Base-by-base conservation (phyloP, 2,329 filamentous ascomycete genomes). In the Myotisia sp. region DNA sequence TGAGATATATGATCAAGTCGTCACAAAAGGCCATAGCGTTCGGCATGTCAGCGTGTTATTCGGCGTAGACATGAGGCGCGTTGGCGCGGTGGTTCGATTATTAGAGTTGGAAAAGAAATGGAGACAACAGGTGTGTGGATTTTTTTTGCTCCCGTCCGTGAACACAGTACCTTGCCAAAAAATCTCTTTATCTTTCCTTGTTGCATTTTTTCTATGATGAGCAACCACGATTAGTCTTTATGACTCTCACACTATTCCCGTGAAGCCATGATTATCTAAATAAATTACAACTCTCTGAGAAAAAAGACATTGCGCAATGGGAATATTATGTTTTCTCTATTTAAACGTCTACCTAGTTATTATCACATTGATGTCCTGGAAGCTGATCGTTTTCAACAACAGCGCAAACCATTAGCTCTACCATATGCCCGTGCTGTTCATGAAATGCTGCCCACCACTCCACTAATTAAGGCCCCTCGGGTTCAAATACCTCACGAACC, bases 191-290 rank as follows among this genome's bases (percentile, higher is more conserved):
- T 7, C 19, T 9, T 23, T 14, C 28, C 5, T 26, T n/a, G 31
- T 24, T 10, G 16, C 21, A 19, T 36, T 30, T 19, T 37, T 36
- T 48, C 41, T 40, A 65, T 79, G 76, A 80, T 80, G 76, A 82
- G 70, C 74, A 76, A 75, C 72, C 79, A 74, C 87, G 87, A 94
- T 95, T 93, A 94, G 87, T 95, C 87, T 93, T 92, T 70, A 94
- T 93, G 86, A 95, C 86, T 76, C 59, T 65, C 56, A 45, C 35
- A 33, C 35, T 32, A 42, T 47, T 43, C 44, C 41, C 44, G 40
- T 37, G 47, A 46, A 52, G 52, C 52, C 75, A 56, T 94, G 61
- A 48, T 58, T 59, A 56, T 49, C 44, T 45, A 87, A 87, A 67
- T 79, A 65, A 65, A 64, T 72, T 71, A 69, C 70, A 73, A 76